phyloP scores from a whole-genome alignment of 345 rosid species.

The Euphorbia tirucalli region DNA sequence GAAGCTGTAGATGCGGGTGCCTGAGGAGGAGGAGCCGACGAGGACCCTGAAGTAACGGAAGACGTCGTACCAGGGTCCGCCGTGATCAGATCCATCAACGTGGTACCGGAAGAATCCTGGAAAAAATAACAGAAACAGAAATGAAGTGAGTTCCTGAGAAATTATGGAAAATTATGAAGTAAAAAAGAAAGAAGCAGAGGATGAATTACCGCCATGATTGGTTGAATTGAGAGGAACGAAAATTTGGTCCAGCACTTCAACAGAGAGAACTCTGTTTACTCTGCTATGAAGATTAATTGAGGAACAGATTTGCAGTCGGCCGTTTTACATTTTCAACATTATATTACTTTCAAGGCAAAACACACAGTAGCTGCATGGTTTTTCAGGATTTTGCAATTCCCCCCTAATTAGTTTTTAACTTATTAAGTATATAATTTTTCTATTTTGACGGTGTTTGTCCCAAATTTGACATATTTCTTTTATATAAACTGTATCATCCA shows the following conservation, averaged over 20 bases:
- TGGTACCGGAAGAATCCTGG: conserved; percentile 83
- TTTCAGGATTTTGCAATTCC: too few species aligned
- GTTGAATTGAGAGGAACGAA: too few species aligned
- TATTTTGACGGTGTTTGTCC: too few species aligned
- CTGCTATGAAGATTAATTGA: background rate
- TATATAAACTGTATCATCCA: too few species aligned
- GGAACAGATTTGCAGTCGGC: too few species aligned
- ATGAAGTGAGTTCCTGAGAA: too few species aligned
- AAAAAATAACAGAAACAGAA: conserved; percentile 2
- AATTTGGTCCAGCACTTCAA: background rate
- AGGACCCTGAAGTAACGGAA: conserved; percentile 33
- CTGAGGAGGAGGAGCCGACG: conserved; percentile 38
- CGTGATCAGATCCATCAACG: conserved; percentile 98
- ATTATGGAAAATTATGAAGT: background rate
- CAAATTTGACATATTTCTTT: too few species aligned
- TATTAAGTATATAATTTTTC: too few species aligned
- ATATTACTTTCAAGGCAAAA: too few species aligned
- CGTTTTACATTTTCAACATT: too few species aligned
- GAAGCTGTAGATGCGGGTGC: conserved; percentile 35
- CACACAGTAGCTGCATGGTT: too few species aligned
- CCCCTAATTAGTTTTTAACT: too few species aligned
- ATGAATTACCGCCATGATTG: background rate
- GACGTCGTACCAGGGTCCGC: conserved; percentile 57
- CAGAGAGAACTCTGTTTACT: background rate
- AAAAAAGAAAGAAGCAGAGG: background rate